phyloP scores from a whole-genome alignment of 164 flowering plant genomes.

The grape (Vitis vinifera) region ASM3070453v1 NC_081817.1:19419501-19420000 shows the following conservation, averaged over 20 bases:
- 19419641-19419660: slow-evolving; percentile 59
- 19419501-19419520: slow-evolving; percentile 67
- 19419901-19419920: slow-evolving; percentile 49
- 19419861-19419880: slow-evolving; percentile 51
- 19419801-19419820: slow-evolving; percentile 48
- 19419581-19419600: slow-evolving; percentile 55
- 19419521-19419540: slow-evolving; percentile 55
- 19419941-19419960: slow-evolving; percentile 47
- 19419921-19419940: slow-evolving; percentile 47
- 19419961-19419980: slow-evolving; percentile 50
- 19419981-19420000: slow-evolving; percentile 64
- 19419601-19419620: slow-evolving; percentile 62
- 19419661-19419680: slow-evolving; percentile 55
- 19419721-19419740: slow-evolving; percentile 70
- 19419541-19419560: slow-evolving; percentile 63
- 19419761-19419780: slow-evolving; percentile 52
- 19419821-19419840: slow-evolving; percentile 48
- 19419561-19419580: slow-evolving; percentile 33
- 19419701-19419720: slow-evolving; percentile 54
- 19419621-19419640: slow-evolving; percentile 59
- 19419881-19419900: slow-evolving; percentile 63
- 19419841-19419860: slow-evolving; percentile 69
- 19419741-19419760: slow-evolving; percentile 52
- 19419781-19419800: slow-evolving; percentile 46
- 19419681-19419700: slow-evolving; percentile 64